Evolutionary conservation across 2,329 filamentous ascomycete genomes (phyloP).

Genomic region (Aspergillus melleus): DNA sequence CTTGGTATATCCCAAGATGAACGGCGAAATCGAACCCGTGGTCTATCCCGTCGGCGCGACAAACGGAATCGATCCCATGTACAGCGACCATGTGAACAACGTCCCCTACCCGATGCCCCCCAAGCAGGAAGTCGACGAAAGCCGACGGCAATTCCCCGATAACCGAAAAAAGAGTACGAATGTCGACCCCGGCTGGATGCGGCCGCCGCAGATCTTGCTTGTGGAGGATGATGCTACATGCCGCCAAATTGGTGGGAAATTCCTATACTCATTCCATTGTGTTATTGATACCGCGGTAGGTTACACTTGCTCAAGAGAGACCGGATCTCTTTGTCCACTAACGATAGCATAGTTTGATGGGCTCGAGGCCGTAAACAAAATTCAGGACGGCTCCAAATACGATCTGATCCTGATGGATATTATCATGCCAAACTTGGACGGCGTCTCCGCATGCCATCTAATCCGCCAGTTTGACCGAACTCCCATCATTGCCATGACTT

Average conservation of each 20-base stretch:
- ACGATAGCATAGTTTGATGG: constrained; percentile 69
- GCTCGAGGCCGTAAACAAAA: constrained; percentile 85
- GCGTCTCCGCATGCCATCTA: constrained; percentile 89
- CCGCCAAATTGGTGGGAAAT: constrained; percentile 66
- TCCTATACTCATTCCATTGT: constrained; percentile 65
- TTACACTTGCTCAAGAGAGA: constrained; percentile 16
- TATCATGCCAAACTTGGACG: constrained; percentile 95
- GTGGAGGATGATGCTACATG: constrained; percentile 79
- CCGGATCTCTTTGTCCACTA: constrained; percentile 1
- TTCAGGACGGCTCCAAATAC: constrained; percentile 65
- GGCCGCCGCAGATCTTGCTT: constrained; percentile 76
- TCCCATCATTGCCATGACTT: constrained; percentile 97
- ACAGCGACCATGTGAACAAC: constrained; percentile 90
- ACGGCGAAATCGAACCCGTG: constrained; percentile 65
- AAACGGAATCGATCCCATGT: constrained; percentile 92
- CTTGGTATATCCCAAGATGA: constrained; percentile 51
- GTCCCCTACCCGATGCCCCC: constrained; percentile 81
- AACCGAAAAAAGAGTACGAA: constrained; percentile 61
- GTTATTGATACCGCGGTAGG: constrained; percentile 63
- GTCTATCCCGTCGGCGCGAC: constrained; percentile 91
- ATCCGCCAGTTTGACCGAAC: constrained; percentile 83
- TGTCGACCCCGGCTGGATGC: constrained; percentile 64
- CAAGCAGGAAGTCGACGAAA: constrained; percentile 57
- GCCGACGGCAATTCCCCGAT: constrained; percentile 49
- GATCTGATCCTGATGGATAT: constrained; percentile 85